Percentiles rank a stretch among this genome's conserved stretches.
These are phyloP conservation scores for Boletus huronensis DNA, from an alignment of 768 basidiomycete species.

Conservation along the genomic window DNA sequence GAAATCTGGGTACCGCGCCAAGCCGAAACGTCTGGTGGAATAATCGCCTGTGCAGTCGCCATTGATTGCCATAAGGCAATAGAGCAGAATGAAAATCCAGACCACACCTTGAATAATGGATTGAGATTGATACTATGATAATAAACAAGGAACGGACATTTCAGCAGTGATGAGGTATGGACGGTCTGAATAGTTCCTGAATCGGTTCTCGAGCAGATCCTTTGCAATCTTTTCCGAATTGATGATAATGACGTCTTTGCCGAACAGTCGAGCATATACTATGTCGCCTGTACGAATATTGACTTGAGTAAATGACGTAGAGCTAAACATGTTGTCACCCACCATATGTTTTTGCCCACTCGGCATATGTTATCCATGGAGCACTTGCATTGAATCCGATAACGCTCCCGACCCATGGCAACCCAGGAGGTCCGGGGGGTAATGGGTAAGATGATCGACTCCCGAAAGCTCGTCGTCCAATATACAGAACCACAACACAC, in stretches of 20 bases:
- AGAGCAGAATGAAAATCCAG: neutral
- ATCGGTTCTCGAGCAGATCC: slow-evolving; percentile 7
- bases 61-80: slow-evolving; percentile 5
- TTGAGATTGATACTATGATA: neutral
- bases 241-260: slow-evolving; percentile 10
- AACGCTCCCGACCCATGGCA: neutral
- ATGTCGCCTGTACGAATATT: neutral
- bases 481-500: neutral
- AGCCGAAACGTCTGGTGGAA: slow-evolving; percentile 11
- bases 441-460: neutral
- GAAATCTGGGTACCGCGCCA: neutral
- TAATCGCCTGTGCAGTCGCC: slow-evolving; percentile 13
- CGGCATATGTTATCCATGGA: slow-evolving; percentile 10
- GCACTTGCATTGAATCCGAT: neutral
- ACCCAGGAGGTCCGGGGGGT: neutral
- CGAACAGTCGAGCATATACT: neutral
- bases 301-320: neutral
- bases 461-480: neutral
- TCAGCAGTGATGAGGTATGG: neutral
- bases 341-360: slow-evolving; percentile 11
- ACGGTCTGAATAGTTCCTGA: slow-evolving; percentile 7
- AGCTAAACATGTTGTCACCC: neutral
- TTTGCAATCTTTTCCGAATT: slow-evolving; percentile 6
- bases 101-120: neutral
- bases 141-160: neutral